Conservation (phyloP, 768 basidiomycete species). For the Leccinellum luteum region DNA sequence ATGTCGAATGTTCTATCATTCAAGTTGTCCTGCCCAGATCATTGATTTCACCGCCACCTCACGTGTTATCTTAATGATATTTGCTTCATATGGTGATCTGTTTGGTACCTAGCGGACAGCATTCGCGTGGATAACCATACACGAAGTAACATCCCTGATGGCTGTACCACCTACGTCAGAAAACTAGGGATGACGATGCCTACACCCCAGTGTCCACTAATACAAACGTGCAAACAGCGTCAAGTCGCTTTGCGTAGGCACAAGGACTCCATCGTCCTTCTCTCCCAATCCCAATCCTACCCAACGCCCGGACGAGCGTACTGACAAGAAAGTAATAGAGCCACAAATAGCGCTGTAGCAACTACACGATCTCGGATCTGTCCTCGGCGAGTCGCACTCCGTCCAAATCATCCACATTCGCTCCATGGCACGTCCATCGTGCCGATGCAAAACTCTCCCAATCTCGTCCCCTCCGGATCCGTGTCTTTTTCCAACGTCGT, state of each 20-base stretch:
- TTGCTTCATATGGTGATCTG: background rate
- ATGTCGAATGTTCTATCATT: background rate
- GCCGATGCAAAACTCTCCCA: constrained; percentile 35
- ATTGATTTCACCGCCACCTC: background rate
- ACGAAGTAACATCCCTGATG: background rate
- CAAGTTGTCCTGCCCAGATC: background rate
- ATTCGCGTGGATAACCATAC: background rate
- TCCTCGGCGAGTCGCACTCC: background rate
- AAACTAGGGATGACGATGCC: background rate
- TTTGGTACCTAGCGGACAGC: background rate
- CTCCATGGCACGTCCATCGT: constrained; percentile 19
- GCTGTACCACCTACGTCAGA: background rate
- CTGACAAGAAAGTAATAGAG: background rate
- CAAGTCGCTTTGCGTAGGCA: background rate
- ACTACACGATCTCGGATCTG: background rate
- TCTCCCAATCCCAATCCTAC: background rate
- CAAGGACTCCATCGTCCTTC: background rate
- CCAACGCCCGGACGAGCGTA: background rate
- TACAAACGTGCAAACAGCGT: background rate
- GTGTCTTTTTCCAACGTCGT: background rate
- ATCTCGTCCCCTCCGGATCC: constrained; percentile 22
- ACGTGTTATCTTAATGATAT: background rate
- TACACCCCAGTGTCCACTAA: background rate
- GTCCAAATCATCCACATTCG: constrained; percentile 1
- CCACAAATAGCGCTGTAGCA: background rate